phyloP scores from a whole-genome alignment of 176 grass and related monocot species.

The Paspalum vaginatum region DNA sequence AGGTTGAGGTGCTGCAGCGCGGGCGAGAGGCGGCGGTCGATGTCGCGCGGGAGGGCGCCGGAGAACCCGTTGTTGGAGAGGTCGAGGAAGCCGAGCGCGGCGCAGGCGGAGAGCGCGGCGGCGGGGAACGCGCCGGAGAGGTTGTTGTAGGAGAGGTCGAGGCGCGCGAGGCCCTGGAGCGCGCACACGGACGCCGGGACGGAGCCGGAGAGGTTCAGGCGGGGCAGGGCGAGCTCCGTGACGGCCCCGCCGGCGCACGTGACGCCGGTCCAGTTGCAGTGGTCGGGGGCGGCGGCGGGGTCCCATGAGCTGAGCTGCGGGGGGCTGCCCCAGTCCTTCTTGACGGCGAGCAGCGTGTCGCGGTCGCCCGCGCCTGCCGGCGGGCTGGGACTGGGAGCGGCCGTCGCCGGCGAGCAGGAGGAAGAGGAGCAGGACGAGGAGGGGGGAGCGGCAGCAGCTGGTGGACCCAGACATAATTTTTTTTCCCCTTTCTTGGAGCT shows the following conservation, averaged over 20 bases:
- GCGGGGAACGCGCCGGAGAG: conserved; percentile 58
- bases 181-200: conserved; percentile 55
- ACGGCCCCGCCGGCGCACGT: conserved; percentile 36
- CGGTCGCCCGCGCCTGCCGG: not conserved
- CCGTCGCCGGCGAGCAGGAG: conserved; percentile 29
- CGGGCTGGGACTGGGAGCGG: conserved; percentile 27
- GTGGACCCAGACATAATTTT: conserved; percentile 8
- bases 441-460: not conserved
- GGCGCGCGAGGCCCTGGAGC: conserved; percentile 51
- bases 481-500: not conserved
- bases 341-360: conserved; percentile 47
- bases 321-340: conserved; percentile 44
- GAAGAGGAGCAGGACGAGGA: conserved; percentile 14
- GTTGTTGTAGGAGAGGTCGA: conserved; percentile 67
- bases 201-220: not conserved
- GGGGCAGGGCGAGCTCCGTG: conserved; percentile 11
- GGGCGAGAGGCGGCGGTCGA: conserved; percentile 33
- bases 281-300: conserved; percentile 21
- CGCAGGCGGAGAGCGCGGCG: conserved; percentile 52
- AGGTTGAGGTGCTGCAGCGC: conserved; percentile 55
- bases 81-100: conserved; percentile 49
- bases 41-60: conserved; percentile 49
- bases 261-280: conserved; percentile 64
- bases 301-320: conserved; percentile 60
- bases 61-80: conserved; percentile 64